Base-by-base conservation (phyloP, 768 basidiomycete species). In the Cystobasidiopsis lactophilus region DNA sequence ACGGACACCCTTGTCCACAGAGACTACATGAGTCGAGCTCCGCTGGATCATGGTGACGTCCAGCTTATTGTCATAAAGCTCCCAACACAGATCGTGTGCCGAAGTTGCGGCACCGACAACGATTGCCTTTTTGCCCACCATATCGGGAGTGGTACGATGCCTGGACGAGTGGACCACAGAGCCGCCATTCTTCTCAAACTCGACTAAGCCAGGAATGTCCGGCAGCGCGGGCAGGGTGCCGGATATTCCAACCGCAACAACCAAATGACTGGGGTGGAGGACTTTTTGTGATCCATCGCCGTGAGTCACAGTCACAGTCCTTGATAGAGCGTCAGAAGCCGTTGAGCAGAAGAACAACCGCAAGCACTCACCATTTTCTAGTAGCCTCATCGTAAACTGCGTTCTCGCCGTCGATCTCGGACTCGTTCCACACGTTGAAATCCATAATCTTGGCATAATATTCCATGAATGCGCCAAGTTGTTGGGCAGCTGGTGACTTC, bases 391-490 rank as follows among this genome's bases (percentile, higher is more conserved):
- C 40, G 24, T 43, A 43, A 7, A 43, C 40, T 7, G 40, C 40
- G 19, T 43, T 43, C 24, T 43, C n/a, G 40, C 40, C 40, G 19
- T 43, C 31, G 52, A 52, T 26, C 29, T 52, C 24, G 29, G 11
- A 3, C 3, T 37, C 21, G 3, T 49, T 52, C 52, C 52, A 52
- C 26, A 52, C 40, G 33, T 43, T 27, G 26, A 52, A 23, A 49
- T 52, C 52, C 47, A 44, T 10, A 3, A 24, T 30, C 7, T 5
- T 23, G 26, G 41, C 39, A 23, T 52, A 52, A 18, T 24, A 9
- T 27, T 52, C 33, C 9, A 52, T 31, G 40, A 41, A 52, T 40
- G 52, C 31, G 21, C n/a, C 52, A 5, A 52, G 19, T 31, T 52
- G 50, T 43, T 43, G 40, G 9, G 40, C 40, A 43, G 40, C 40